Conservation (phyloP, 176 grass and related monocot species). For the Calamus simplicifolius region DNA sequence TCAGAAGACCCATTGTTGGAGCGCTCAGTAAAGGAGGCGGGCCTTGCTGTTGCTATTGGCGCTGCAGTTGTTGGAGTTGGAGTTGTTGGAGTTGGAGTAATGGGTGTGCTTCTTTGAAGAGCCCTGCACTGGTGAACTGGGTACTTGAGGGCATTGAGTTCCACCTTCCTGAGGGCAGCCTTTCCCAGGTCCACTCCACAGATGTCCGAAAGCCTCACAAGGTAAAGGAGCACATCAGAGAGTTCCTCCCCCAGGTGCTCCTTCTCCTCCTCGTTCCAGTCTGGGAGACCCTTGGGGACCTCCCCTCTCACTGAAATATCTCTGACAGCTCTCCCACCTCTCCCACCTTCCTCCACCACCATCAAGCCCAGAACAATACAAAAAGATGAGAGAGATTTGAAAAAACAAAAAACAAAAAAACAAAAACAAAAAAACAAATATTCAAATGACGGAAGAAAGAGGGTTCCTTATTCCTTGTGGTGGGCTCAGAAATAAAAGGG, state of each 20-base stretch:
- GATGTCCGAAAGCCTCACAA: constrained; percentile 75
- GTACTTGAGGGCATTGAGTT: constrained; percentile 75
- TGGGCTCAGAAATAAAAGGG: too few relatives aligned
- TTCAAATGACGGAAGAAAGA: too few relatives aligned
- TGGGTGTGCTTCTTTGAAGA: constrained; percentile 63
- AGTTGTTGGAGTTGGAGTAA: constrained; percentile 9
- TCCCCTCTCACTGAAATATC: constrained; percentile 96
- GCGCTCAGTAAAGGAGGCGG: too few relatives aligned
- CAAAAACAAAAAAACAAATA: too few relatives aligned
- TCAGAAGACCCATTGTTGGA: constrained; percentile 2
- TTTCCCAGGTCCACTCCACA: constrained; percentile 67
- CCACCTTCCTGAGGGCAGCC: constrained; percentile 67
- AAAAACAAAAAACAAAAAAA: too few relatives aligned
- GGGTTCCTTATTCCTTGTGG: too few relatives aligned
- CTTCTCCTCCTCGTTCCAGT: constrained; percentile 63
- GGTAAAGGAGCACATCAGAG: constrained; percentile 80
- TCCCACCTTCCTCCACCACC: constrained; percentile 46
- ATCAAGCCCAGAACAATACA: background rate
- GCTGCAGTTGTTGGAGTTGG: background rate
- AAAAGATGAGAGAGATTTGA: too few relatives aligned
- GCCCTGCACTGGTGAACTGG: constrained; percentile 57
- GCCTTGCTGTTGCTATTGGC: background rate
- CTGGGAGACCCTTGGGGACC: constrained; percentile 81
- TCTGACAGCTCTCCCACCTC: constrained; percentile 92
- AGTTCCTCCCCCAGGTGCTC: constrained; percentile 89